Percentiles rank a stretch among this genome's conserved stretches.
Conservation (phyloP, 2,329 filamentous ascomycete species). For the Spiromastix sp. region DNA sequence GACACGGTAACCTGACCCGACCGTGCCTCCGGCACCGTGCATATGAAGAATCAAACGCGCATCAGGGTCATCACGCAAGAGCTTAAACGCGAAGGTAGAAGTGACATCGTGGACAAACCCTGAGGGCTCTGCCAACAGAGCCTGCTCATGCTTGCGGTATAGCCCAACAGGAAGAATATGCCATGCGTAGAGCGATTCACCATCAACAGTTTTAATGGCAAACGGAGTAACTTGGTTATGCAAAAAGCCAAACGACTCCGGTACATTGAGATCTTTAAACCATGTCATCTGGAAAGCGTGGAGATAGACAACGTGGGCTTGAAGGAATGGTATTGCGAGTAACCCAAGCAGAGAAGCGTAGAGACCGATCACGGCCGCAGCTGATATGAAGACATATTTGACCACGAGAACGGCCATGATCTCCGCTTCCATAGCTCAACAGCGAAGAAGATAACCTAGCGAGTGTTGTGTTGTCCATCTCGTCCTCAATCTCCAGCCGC, state of each 20-base stretch:
- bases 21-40: conserved; percentile 47
- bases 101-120: conserved; percentile 27
- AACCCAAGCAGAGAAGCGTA: no score
- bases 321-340: no score
- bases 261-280: conserved; percentile 41
- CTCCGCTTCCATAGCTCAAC: no score
- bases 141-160: conserved; percentile 34
- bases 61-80: conserved; percentile 37
- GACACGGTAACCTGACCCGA: conserved; percentile 46
- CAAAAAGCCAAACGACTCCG: conserved; percentile 40
- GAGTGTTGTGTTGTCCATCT: no score
- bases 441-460: no score
- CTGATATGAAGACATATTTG: no score
- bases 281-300: conserved; percentile 45
- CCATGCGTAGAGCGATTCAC: conserved; percentile 38
- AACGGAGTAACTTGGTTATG: conserved; percentile 42
- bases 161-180: conserved; percentile 39
- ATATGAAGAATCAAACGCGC: conserved; percentile 34
- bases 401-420: no score
- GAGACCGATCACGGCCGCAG: no score
- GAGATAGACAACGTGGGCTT: conserved; percentile 49
- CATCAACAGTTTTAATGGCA: conserved; percentile 31
- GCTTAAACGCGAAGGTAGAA: conserved; percentile 28
- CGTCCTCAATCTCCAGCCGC: no score
- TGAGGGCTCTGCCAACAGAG: conserved; percentile 30